Evolutionary conservation across 345 rosid species (phyloP), one percentile per base, ranked within the genome.

Genomic region (Carallia pectinifolia): DNA sequence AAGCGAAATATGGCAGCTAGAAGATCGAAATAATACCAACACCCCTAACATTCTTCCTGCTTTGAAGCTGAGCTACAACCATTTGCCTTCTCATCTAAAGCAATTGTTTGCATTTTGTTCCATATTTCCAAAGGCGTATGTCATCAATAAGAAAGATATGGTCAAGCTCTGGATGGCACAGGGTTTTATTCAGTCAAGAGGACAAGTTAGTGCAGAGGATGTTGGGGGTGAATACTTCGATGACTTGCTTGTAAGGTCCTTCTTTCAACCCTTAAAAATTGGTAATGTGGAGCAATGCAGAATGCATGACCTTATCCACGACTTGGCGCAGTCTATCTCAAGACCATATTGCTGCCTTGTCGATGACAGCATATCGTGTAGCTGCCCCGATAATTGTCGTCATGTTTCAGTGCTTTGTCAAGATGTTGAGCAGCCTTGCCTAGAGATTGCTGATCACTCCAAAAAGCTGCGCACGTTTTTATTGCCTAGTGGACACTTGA

Each of bases 231-330:
- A 64, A 47, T 78, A 72, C 37, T 75, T 78, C 56, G 65, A 78
- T 36, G 70, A 65, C 23, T 64, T 81, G 61, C 34, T 68, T 23
- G 54, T 16, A 58, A 71, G 75, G 69, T 77, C 81, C 2, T 81
- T 81, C 73, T 81, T 81, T 37, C 85, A 81, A 50, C 44, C 0
- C 48, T 27, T 62, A 33, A 37, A 53, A 9, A 40, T 66, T 2
- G 68, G 72, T 23, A 40, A 66, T 7, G 18, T 19, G 53, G 72
- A 10, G 59, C 19, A 53, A 34, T 74, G 72, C 30, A 73, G 30
- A 37, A 77, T 77, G 80, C 81, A 81, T 19, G 84, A 81, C 47
- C 81, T 81, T 65, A 71, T 65, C 4, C 81, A 72, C 44, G 84
- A 77, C 37, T 47, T 81, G 68, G 81, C 80, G 5, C 27, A 13